Evolutionary conservation across 2,329 filamentous ascomycete species (phyloP), one percentile per base, ranked within the genome.

Genomic region (Elsinoe batatas): DNA sequence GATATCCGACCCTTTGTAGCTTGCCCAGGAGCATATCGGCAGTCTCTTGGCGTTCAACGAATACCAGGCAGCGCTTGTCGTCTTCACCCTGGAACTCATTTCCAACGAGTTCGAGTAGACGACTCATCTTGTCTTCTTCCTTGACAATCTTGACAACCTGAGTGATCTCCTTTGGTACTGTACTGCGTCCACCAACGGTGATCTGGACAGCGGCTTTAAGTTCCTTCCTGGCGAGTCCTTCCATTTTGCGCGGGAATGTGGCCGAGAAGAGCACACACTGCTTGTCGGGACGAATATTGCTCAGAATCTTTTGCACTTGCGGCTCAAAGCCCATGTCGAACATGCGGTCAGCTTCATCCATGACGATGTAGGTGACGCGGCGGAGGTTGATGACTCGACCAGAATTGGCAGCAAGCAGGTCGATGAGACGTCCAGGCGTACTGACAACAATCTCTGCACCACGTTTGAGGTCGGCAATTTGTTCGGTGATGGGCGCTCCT

Each of bases 241-340:
- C 89, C 78, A 98, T 95, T 61, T 91, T 91, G 46, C 87, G 83
- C 17, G 93, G 93, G 77, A 97, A 95, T 0, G 93, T 98, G 3
- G 93, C 93, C 0, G 93, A 97, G 70, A 97, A 98, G 20, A 97
- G 78, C 53, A 97, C 90, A 0, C 90, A 95, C 68, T 98, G 93
- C 51, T 88, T 84, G 68, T 96, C 88, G 0, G 93, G 91, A 47
- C 93, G 85, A 68, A 95, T 87, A 65, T 93, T 95, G 61, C 83
- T 83, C 67, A 97, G 84, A 57, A 98, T 93, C 71, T 95, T 96
- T 82, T 93, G 93, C 54, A 98, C 91, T 69, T 98, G 93, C 1
- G 93, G 91, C 71, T 95, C 91, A 66, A 98, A 98, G 93, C 93
- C 93, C 93, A 98, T 98, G 81, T 98, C 93, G 80, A 98, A 81